Evolutionary conservation across 176 grass and related monocot species (phyloP).

Genomic region (Oryza longistaminata): DNA sequence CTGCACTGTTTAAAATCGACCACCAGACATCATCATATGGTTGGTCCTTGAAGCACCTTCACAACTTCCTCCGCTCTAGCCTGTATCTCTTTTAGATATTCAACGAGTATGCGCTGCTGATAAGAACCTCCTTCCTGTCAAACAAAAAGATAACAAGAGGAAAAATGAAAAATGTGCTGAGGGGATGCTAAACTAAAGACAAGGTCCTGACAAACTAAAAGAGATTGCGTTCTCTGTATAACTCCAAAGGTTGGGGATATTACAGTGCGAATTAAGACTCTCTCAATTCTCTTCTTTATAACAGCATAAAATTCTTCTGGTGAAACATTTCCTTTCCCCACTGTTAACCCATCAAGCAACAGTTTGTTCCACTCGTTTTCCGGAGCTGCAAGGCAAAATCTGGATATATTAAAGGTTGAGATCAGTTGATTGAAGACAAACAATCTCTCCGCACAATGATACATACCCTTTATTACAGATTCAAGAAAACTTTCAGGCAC

Average conservation of each 20-base stretch:
- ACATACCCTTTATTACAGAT: constrained; percentile 76
- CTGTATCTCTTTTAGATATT: constrained; percentile 91
- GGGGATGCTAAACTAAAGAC: background rate
- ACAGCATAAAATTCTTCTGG: constrained; percentile 76
- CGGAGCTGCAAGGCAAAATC: constrained; percentile 52
- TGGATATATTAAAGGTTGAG: constrained; percentile 17
- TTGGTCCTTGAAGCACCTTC: constrained; percentile 68
- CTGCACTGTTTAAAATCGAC: background rate
- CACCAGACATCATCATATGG: constrained; percentile 23
- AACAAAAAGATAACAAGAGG: background rate
- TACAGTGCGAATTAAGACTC: constrained; percentile 90
- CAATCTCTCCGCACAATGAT: background rate
- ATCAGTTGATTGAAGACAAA: background rate
- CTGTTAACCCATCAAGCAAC: constrained; percentile 72
- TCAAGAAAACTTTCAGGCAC: constrained; percentile 83
- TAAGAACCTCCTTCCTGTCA: constrained; percentile 93
- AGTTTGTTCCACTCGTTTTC: constrained; percentile 78
- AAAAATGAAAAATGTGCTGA: background rate
- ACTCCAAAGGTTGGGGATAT: constrained; percentile 30
- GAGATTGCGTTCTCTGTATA: constrained; percentile 7
- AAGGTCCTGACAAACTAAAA: constrained; percentile 1
- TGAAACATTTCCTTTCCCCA: constrained; percentile 78
- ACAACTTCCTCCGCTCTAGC: constrained; percentile 76
- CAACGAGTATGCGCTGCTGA: constrained; percentile 74
- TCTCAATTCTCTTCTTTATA: constrained; percentile 85